Base-by-base conservation (phyloP, 225 moss, liverwort and hornwort species). In the Thuidium tamariscinum region DNA sequence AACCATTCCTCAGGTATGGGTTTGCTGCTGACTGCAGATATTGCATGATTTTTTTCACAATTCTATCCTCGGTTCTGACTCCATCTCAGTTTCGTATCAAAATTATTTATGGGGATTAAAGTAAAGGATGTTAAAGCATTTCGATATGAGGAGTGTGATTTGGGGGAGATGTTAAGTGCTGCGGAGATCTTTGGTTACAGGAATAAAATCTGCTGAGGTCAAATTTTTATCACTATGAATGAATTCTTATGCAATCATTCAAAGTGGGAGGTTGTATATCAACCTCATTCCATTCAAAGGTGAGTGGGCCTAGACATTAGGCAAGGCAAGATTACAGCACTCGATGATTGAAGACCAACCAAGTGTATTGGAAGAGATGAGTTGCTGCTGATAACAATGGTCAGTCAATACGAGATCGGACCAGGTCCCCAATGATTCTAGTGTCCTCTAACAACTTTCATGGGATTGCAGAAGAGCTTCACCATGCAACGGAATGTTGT, bases 1-100 rank as follows among this genome's bases (percentile, higher is more conserved):
- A 82, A 89, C 93, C 70, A 92, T 97, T 84, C 96, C 96, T 71
- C 96, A 95, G 94, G 98, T 95, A 86, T 70, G 57, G 29, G 55
- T 41, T 82, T 64, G 32, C 64, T 81, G 18, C 57, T 69, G 19
- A 52, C 49, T 77, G 63, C 65, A 84, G 61, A 61, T 57, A 62
- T 25, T 64, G 79, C 80, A 21, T 37, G 7, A 30, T 75, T 49
- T 84, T 64, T 48, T 51, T 84, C 39, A 30, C 30, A 84, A 61
- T 39, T 52, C 30, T 15, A 30, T 42, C 69, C 56, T 82, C 52
- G 52, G 67, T 83, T 73, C 52, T 14, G 41, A 67, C 52, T 85
- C 34, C 54, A 65, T 88, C 72, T 61, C 85, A 73, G 57, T 88
- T 82, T 54, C 39, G 51, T 72, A 71, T 29, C 62, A 46, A 73